Base-by-base conservation (phyloP, 1,139 yeast species). In the Pneumocystis jirovecii region DNA sequence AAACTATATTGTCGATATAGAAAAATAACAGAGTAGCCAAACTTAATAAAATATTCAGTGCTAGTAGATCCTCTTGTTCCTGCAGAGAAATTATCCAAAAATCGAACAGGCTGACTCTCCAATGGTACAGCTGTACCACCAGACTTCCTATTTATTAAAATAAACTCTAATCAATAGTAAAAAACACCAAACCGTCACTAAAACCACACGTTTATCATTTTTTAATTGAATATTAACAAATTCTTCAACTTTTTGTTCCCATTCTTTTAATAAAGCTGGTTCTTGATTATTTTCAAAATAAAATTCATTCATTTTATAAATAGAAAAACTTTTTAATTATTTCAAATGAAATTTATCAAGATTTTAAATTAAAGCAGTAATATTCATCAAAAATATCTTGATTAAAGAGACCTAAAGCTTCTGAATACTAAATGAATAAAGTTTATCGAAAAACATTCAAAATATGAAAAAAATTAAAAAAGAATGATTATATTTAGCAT, bases 91-190 rank as follows among this genome's bases (percentile, higher is more conserved):
- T 93, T 93, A 75, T 93, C 99, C 73, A 93, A 90, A 76, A 93
- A 93, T 66, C 99, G 77, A 19, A 93, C 98, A 0, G 98, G 95
- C 73, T 95, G 93, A 76, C 90, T 90, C 72, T 93, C 99, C 70
- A 93, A 78, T 0, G 99, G 99, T 0, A 95, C 99, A 0, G 97
- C 91, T 0, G 98, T 93, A 44, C 98, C 99, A n/a, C 99, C 99
- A 10, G 57, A 50, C 57, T 50, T 50, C 21, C 17, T 40, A 40
- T 50, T 25, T 29, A 50, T 50, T 50, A 50, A 44, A 50, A 50
- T 50, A 50, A 21, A 25, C 8, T 34, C 29, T 50, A 50, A 21
- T 25, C 8, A 45, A 50, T 12, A 19, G 4, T 10, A 25, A 50
- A 25, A 50, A 50, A 12, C 34, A 3, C 21, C 34, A 50, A 15